These are phyloP conservation scores for Geotrichum ghanense DNA, from an alignment of 805 yeast species.

Conservation along the genomic window DNA sequence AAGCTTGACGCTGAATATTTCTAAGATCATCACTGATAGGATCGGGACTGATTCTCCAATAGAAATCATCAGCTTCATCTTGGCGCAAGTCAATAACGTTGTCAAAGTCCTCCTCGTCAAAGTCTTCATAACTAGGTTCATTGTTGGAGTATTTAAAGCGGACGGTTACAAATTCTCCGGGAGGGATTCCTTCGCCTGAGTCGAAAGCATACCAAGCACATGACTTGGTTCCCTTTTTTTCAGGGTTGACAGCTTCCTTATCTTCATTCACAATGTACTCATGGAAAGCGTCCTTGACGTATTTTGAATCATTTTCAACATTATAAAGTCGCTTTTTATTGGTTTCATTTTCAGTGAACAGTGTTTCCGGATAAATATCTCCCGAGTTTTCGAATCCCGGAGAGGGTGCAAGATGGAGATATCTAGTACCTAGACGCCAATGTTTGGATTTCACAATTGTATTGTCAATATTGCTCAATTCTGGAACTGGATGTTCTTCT, in stretches of 20 bases:
- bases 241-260: constrained; percentile 57
- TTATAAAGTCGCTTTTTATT: constrained; percentile 55
- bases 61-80: constrained; percentile 86
- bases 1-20: constrained; percentile 83
- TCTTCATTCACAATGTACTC: constrained; percentile 59
- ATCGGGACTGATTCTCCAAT: constrained; percentile 77
- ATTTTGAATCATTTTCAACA: constrained; percentile 43
- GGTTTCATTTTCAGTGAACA: constrained; percentile 87
- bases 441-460: constrained; percentile 49
- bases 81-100: constrained; percentile 54
- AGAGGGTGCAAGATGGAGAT: constrained; percentile 69
- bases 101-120: constrained; percentile 71
- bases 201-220: constrained; percentile 78
- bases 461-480: constrained; percentile 19
- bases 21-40: constrained; percentile 73
- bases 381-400: constrained; percentile 43
- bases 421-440: constrained; percentile 53
- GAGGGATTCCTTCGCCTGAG: constrained; percentile 64
- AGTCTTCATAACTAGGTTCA: constrained; percentile 23
- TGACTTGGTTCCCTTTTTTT: constrained; percentile 64
- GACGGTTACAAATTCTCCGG: constrained; percentile 78
- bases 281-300: constrained; percentile 85
- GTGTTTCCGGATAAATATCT: constrained; percentile 63
- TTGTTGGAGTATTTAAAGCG: constrained; percentile 56
- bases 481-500: constrained; percentile 28